Evolutionary conservation across 495 filamentous ascomycete species (phyloP).

Genomic region (Podospora pseudoanserina): DNA sequence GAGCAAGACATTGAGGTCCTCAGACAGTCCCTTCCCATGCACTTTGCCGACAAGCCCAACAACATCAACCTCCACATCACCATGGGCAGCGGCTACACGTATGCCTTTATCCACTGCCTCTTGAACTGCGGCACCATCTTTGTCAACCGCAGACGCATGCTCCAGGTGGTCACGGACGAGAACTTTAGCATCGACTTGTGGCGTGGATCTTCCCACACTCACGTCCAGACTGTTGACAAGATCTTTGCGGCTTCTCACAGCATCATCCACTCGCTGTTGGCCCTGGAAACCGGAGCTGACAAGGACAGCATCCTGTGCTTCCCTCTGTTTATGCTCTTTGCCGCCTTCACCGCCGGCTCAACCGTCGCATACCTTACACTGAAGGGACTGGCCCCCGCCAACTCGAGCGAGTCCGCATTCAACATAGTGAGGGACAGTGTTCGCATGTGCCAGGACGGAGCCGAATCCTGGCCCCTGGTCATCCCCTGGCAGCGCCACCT

Average conservation of each 20-base stretch:
- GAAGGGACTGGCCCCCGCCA: conserved; percentile 45
- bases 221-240: conserved; percentile 41
- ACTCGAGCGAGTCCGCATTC: conserved; percentile 45
- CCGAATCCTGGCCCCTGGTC: conserved; percentile 48
- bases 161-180: conserved; percentile 46
- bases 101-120: conserved; percentile 50
- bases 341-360: conserved; percentile 49
- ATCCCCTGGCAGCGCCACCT: conserved; percentile 50
- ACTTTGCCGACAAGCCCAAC: conserved; percentile 48
- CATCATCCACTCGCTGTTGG: conserved; percentile 43
- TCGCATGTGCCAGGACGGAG: conserved; percentile 46
- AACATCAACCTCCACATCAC: conserved; percentile 52
- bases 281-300: conserved; percentile 45
- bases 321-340: conserved; percentile 52
- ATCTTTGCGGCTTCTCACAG: conserved; percentile 50
- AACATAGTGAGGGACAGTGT: conserved; percentile 48
- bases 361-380: conserved; percentile 50
- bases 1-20: conserved; percentile 46
- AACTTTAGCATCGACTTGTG: conserved; percentile 44
- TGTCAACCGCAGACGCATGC: conserved; percentile 49
- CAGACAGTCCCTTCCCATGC: conserved; percentile 43
- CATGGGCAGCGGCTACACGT: conserved; percentile 51
- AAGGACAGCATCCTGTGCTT: conserved; percentile 50
- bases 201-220: conserved; percentile 38
- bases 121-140: conserved; percentile 51